A percentile compares a stretch with the other conserved stretches of the same genome.
These are phyloP conservation scores for Botryosphaeria dothidea DNA, from an alignment of 2,329 filamentous ascomycete species.

Conservation along the genomic window DNA sequence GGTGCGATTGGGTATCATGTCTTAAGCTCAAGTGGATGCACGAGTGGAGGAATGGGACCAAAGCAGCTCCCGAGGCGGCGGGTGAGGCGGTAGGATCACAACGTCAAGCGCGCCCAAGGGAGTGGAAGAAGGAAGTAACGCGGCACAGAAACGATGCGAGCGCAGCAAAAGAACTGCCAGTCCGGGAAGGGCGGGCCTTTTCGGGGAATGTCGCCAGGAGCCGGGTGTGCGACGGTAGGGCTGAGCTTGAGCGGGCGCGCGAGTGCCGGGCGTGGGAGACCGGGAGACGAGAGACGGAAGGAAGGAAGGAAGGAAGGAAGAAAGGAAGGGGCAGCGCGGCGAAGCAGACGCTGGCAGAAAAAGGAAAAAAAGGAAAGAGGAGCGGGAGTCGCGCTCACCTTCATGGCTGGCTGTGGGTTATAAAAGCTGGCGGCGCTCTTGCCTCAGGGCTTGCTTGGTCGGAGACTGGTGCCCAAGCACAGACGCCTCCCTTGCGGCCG, in stretches of 20 bases:
- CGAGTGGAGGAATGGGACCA: slow-evolving; percentile 3
- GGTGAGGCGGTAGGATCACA: slow-evolving; percentile 12
- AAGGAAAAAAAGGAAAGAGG: background rate
- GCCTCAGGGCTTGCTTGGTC: background rate
- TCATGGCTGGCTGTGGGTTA: slow-evolving; percentile 17
- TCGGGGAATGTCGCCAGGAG: slow-evolving; percentile 19
- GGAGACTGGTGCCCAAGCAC: slow-evolving; percentile 18
- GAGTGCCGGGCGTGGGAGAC: background rate
- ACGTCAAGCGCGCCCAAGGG: slow-evolving; percentile 7
- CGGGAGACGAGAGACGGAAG: background rate
- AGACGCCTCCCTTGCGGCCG: slow-evolving; percentile 18
- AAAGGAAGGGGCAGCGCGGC: background rate
- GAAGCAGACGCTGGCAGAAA: background rate
- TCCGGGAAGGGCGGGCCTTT: slow-evolving; percentile 18
- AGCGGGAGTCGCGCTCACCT: background rate
- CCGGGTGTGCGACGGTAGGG: slow-evolving; percentile 20
- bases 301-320: background rate
- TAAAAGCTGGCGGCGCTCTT: slow-evolving; percentile 12
- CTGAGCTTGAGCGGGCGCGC: slow-evolving; percentile 16
- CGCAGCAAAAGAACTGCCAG: slow-evolving; percentile 17
- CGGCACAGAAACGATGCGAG: slow-evolving; percentile 15
- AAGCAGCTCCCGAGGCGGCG: background rate
- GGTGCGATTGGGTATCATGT: slow-evolving; percentile 22
- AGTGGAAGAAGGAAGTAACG: slow-evolving; percentile 15
- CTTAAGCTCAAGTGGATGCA: slow-evolving; percentile 21